These are phyloP conservation scores for Periconia sp. DNA, from an alignment of 2,329 filamentous ascomycete species.

Conservation along the genomic window DNA sequence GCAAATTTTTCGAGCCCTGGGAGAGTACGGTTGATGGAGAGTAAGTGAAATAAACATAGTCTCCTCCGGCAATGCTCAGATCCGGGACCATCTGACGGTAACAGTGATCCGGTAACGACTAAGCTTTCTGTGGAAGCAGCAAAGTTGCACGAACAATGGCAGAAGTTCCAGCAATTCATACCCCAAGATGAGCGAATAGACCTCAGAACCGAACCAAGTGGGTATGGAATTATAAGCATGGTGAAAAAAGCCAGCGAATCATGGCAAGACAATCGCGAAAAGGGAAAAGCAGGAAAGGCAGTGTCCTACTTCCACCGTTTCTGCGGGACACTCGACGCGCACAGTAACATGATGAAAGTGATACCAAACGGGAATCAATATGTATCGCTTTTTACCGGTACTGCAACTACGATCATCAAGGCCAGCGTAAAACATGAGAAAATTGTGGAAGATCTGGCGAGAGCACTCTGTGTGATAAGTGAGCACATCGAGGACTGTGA, in stretches of 20 bases:
- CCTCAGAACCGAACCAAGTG: conserved; percentile 13
- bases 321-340: conserved; percentile 17
- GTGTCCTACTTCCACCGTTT: conserved; percentile 18
- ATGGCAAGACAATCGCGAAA: conserved; percentile 18
- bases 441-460: conserved; percentile 19
- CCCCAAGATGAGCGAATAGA: conserved; percentile 15
- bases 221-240: conserved; percentile 18
- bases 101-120: conserved; percentile 13
- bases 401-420: conserved; percentile 7
- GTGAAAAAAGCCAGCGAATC: conserved; percentile 10
- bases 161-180: conserved; percentile 10
- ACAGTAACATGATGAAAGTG: conserved; percentile 22
- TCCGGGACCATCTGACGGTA: too few relatives aligned
- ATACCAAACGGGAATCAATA: conserved; percentile 25
- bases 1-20: conserved; percentile 19
- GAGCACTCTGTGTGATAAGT: conserved; percentile 24
- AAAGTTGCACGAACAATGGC: conserved; percentile 15
- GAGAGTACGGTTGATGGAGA: too few relatives aligned
- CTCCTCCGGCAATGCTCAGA: neutral
- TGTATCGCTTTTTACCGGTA: conserved; percentile 24
- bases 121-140: conserved; percentile 10
- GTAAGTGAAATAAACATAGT: neutral
- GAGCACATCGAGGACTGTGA: conserved; percentile 21
- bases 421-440: conserved; percentile 28
- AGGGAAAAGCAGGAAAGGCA: conserved; percentile 14